Base-by-base conservation (phyloP, 257 asterid species). In the Capsicum pubescens region DNA sequence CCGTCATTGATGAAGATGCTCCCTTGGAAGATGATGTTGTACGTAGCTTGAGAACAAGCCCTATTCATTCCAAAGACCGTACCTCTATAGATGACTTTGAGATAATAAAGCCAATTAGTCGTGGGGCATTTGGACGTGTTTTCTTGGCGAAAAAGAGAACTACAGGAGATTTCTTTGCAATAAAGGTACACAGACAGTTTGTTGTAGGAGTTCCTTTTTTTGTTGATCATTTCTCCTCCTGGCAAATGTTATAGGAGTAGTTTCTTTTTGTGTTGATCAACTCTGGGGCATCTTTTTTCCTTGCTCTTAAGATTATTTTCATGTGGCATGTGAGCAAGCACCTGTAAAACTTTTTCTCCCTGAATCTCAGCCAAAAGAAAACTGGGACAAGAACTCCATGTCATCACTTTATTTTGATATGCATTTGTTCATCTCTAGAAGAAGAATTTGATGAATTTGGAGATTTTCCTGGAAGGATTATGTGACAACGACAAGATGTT, bases 101-200 rank as follows among this genome's bases (percentile, higher is more conserved):
- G 93, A 97, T 97, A 84, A 95, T 97, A 84, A 95, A 95, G 88
- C 99, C 99, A 77, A 97, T 97, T 82, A 97, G 99, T 89, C 98
- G 98, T 78, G 99, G 99, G 76, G 99, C 99, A 85, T 97, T 97
- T 89, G 99, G 99, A 67, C 94, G 99, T 82, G 99, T 97, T 83
- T 97, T 97, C 89, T 86, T 97, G 92, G 97, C 99, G 35, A 93
- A 95, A 88, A 97, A 97, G 92, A 92, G 97, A 89, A 92, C 97
- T 12, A 97, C 99, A 1, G 99, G 98, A 66, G 99, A 97, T 89
- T 86, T 97, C 48, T 97, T 97, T 83, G 99, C 99, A 8, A 97
- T 97, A 84, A 97, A 97, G 99, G 99, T 95, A 90, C 67, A 13
- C 11, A 58, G 21, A 79, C 58, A 67, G 64, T 46, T 54, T 76